Conservation (phyloP, 352 stramenopile species). For the Pythium sukuiense region DNA sequence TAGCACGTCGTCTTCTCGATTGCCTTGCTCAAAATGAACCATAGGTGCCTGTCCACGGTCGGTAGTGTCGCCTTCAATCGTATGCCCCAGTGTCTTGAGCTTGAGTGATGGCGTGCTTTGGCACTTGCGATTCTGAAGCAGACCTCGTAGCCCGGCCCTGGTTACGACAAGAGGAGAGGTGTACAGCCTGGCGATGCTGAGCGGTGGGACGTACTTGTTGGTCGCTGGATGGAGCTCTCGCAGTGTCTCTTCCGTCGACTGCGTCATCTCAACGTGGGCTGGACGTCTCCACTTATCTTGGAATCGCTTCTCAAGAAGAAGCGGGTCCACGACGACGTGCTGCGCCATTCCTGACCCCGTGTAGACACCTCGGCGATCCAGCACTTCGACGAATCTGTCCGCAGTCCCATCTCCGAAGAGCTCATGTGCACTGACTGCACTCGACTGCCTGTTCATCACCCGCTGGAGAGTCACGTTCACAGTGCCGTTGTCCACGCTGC, state of each 20-base stretch:
- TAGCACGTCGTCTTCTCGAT: constrained; percentile 47
- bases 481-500: neutral
- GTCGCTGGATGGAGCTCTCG: constrained; percentile 40
- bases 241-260: constrained; percentile 45
- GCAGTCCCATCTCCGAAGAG: constrained; percentile 23
- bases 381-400: constrained; percentile 59
- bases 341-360: constrained; percentile 37
- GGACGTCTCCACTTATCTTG: constrained; percentile 53
- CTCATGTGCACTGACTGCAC: neutral
- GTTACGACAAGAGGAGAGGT: neutral
- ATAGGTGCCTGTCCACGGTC: neutral
- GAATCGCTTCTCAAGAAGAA: constrained; percentile 56
- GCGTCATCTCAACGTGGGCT: constrained; percentile 12
- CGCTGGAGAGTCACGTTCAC: constrained; percentile 28
- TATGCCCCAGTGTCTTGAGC: constrained; percentile 11
- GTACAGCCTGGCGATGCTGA: constrained; percentile 49
- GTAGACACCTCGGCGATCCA: constrained; percentile 37
- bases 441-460: constrained; percentile 8
- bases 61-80: neutral
- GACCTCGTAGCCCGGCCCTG: neutral
- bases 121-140: constrained; percentile 22
- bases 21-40: neutral
- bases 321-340: constrained; percentile 50
- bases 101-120: constrained; percentile 24
- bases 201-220: constrained; percentile 57